Conservation (phyloP, 495 filamentous ascomycete genomes). For the Penicillium pulvis region DNA sequence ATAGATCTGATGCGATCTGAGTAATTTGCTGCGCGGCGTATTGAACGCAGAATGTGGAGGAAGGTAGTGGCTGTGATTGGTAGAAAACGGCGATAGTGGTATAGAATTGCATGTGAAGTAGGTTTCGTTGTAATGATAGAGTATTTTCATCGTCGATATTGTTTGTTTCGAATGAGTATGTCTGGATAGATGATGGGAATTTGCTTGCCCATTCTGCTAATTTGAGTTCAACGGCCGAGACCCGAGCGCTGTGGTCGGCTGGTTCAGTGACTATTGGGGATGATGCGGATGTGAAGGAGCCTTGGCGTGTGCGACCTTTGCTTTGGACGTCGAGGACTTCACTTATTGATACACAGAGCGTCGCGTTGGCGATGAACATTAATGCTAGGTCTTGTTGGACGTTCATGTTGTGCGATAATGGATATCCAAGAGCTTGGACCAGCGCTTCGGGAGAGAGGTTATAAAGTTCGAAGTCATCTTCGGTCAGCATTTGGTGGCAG, state of each 20-base stretch:
- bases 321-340: constrained; percentile 21
- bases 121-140: constrained; percentile 18
- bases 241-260: neutral
- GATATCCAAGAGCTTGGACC: neutral
- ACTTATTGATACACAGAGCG: constrained; percentile 19
- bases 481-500: constrained; percentile 11
- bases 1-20: constrained; percentile 16
- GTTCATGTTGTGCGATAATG: constrained; percentile 3
- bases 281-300: constrained; percentile 3
- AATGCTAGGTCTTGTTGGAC: constrained; percentile 14
- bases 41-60: constrained; percentile 21
- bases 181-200: constrained; percentile 13
- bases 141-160: constrained; percentile 7
- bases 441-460: neutral
- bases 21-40: constrained; percentile 25
- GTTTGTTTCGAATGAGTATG: constrained; percentile 5
- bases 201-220: constrained; percentile 22
- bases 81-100: constrained; percentile 25
- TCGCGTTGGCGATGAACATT: constrained; percentile 19
- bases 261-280: constrained; percentile 3
- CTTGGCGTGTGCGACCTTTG: constrained; percentile 1
- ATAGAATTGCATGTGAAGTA: constrained; percentile 25
- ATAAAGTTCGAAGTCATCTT: constrained; percentile 19
- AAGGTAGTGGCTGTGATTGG: constrained; percentile 19
- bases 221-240: constrained; percentile 12